A percentile compares a stretch with the other conserved stretches of the same genome.
phyloP scores from a whole-genome alignment of 2,329 filamentous ascomycete species.

The Pseudocercospora pini-densiflorae region DNA sequence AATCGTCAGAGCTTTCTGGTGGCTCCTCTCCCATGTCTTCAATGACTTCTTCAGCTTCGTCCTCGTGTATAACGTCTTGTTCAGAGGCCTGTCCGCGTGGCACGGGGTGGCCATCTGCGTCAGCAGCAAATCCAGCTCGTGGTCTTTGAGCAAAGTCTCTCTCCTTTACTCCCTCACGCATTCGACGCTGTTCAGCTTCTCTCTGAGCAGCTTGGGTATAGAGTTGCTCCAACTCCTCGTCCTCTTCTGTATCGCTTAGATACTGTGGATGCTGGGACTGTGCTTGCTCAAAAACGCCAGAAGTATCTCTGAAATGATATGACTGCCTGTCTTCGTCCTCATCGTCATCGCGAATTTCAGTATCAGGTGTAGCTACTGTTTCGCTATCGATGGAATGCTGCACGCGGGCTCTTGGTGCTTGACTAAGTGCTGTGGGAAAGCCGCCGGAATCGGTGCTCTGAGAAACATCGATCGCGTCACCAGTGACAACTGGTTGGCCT shows the following conservation, averaged over 20 bases:
- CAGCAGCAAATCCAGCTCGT: background rate
- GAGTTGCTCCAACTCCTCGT: conserved; percentile 24
- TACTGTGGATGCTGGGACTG: conserved; percentile 16
- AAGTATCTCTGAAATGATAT: conserved; percentile 6
- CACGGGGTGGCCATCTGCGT: background rate
- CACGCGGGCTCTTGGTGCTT: background rate
- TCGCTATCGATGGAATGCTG: conserved; percentile 8
- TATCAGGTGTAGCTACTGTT: conserved; percentile 9
- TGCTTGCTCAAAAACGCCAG: conserved; percentile 10
- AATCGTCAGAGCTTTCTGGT: conserved; percentile 17
- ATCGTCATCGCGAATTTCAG: conserved; percentile 8
- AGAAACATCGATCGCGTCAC: background rate
- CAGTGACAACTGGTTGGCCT: background rate
- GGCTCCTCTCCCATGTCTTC: conserved; percentile 28
- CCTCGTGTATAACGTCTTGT: conserved; percentile 21
- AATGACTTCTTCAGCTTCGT: conserved; percentile 29
- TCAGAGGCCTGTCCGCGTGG: background rate
- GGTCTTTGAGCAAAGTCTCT: conserved; percentile 15
- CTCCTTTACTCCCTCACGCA: conserved; percentile 18
- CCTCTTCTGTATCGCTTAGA: conserved; percentile 30
- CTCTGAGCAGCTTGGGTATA: conserved; percentile 16
- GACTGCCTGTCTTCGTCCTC: conserved; percentile 9
- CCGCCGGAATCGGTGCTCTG: conserved; percentile 2
- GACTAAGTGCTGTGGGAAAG: conserved; percentile 1
- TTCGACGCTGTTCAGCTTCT: conserved; percentile 11